Percentiles rank a stretch among this genome's conserved stretches.
phyloP scores from a whole-genome alignment of 148 eudicot genomes.

The Persicaria maculosa region DNA sequence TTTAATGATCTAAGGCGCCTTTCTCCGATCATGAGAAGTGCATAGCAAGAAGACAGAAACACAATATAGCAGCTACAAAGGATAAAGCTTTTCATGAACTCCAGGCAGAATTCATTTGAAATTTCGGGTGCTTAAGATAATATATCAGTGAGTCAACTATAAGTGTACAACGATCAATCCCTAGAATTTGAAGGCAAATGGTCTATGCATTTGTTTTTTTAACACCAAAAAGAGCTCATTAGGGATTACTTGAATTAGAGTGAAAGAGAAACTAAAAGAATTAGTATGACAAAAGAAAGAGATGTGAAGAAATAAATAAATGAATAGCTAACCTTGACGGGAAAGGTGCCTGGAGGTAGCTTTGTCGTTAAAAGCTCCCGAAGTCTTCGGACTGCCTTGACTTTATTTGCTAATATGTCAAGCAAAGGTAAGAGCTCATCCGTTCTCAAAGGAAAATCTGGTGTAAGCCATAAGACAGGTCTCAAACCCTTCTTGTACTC shows the following conservation, averaged over 20 bases:
- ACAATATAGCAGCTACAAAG: too few species aligned
- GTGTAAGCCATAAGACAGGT: conserved; percentile 54
- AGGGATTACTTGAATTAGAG: background rate
- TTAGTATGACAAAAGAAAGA: background rate
- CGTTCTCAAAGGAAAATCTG: conserved; percentile 40
- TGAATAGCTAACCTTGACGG: conserved; percentile 41
- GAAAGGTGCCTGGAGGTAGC: conserved; percentile 59
- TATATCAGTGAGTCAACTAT: too few species aligned
- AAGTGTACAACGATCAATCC: too few species aligned
- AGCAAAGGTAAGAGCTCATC: conserved; percentile 59
- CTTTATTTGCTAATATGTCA: conserved; percentile 58
- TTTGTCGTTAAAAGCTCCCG: conserved; percentile 56
- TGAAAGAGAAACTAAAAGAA: background rate
- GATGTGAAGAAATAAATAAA: conserved; percentile 13
- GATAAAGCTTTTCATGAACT: background rate
- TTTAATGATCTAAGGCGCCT: background rate
- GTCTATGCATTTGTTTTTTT: background rate
- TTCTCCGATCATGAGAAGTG: background rate
- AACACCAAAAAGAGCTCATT: background rate
- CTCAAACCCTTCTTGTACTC: conserved; percentile 67
- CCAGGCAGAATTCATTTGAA: background rate
- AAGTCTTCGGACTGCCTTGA: conserved; percentile 51
- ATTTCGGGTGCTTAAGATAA: background rate
- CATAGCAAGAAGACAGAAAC: too few species aligned
- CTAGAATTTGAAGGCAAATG: background rate